A percentile compares a stretch with the other conserved stretches of the same genome.
Evolutionary conservation across 768 basidiomycete genomes (phyloP).

Genomic region (Polyporus arcularius): DNA sequence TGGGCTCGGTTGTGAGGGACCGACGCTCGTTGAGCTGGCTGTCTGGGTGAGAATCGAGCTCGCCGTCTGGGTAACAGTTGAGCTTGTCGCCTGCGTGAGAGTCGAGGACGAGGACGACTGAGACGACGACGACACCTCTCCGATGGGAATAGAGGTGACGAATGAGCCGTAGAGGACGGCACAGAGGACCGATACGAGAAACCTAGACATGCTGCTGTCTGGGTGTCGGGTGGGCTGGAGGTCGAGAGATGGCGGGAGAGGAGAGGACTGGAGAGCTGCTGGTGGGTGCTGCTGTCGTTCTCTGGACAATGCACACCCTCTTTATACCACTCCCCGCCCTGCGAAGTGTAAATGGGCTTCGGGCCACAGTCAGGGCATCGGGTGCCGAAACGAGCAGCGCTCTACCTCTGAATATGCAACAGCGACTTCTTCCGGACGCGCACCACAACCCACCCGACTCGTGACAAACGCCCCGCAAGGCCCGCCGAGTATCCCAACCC

Average conservation of each 20-base stretch:
- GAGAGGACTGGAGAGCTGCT: neutral
- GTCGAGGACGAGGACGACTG: neutral
- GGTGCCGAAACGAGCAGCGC: too few species aligned
- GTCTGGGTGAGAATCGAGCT: neutral
- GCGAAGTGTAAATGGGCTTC: too few species aligned
- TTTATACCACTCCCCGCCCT: neutral
- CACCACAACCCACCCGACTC: too few species aligned
- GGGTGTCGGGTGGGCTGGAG: neutral
- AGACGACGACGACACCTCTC: neutral
- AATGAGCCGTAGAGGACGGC: conserved; percentile 13
- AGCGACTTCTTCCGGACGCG: too few species aligned
- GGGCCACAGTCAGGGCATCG: too few species aligned
- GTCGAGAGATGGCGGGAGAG: neutral
- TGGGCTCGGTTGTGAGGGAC: conserved; percentile 11
- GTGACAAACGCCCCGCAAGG: too few species aligned
- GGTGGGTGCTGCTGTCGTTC: neutral
- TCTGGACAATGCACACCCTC: neutral
- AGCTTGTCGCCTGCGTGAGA: neutral
- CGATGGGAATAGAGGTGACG: conserved; percentile 6
- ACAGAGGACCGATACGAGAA: conserved; percentile 13
- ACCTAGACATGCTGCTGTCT: conserved; percentile 5
- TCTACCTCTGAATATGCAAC: too few species aligned
- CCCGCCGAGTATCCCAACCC: too few species aligned
- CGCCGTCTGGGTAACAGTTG: conserved; percentile 2
- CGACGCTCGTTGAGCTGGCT: conserved; percentile 9